These are phyloP conservation scores for Mucor mucedo DNA, from an alignment of 371 early-diverging fungal species.

Conservation along the genomic window DNA sequence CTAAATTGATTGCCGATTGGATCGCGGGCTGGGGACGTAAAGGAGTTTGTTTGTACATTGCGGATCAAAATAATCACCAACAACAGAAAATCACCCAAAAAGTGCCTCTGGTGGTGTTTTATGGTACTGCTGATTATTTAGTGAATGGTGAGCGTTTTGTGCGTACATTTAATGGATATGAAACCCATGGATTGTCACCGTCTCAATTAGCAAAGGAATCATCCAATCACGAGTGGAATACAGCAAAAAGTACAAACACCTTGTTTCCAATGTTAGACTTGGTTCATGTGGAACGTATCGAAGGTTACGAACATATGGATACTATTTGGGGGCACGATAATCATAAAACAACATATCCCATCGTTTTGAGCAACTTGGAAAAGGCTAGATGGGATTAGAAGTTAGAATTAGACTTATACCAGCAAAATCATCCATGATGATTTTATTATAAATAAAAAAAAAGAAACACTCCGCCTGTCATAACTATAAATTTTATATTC, in stretches of 20 bases:
- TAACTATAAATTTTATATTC: not conserved
- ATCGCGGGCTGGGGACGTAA: conserved; percentile 54
- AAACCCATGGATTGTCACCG: conserved; percentile 26
- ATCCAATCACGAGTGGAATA: not conserved
- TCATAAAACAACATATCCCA: conserved; percentile 44
- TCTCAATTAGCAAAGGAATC: conserved; percentile 18
- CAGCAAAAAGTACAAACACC: not conserved
- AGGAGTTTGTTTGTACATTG: conserved; percentile 42
- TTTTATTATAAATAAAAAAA: not conserved
- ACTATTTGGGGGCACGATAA: conserved; percentile 57
- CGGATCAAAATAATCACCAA: conserved; percentile 6
- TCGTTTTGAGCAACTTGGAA: conserved; percentile 26
- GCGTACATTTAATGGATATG: conserved; percentile 40
- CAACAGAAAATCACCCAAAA: not conserved
- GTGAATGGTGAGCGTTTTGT: conserved; percentile 56
- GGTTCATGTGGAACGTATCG: conserved; percentile 53
- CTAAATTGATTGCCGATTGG: conserved; percentile 58
- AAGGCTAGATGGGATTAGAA: conserved; percentile 28
- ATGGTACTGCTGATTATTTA: conserved; percentile 57
- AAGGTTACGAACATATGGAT: conserved; percentile 67
- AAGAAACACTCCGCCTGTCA: not conserved
- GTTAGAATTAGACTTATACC: not conserved
- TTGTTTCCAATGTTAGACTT: conserved; percentile 44
- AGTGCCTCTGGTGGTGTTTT: conserved; percentile 55
- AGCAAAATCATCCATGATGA: too few species aligned